Base-by-base conservation (phyloP, 2,329 filamentous ascomycete genomes). In the Aspergillus costaricaensis region DNA sequence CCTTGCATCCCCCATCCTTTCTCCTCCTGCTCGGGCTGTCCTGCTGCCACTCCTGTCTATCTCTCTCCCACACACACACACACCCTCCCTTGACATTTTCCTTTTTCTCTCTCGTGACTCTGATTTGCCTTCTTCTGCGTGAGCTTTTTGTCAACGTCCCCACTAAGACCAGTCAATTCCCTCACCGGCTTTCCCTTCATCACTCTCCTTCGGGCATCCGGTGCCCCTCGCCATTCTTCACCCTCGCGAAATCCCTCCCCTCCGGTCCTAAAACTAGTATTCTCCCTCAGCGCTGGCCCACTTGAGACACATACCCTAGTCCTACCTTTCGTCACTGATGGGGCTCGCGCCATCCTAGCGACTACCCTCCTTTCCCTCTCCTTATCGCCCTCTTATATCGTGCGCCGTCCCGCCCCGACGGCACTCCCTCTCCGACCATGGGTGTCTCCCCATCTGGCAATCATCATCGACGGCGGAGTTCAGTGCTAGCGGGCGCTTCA, bases 401-500 rank as follows among this genome's bases (percentile, higher is more conserved):
- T n/a, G 21, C 36, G 32, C 36, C 53, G 36, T 51, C 53, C 53
- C 53, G 38, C 41, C 17, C 32, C 53, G n/a, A 17, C 32, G 53
- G 32, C 12, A 25, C 51, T 38, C 19, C 51, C 51, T 39, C 30
- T 47, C 56, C 51, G 61, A 74, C 47, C 51, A 77, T 77, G 75
- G 73, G 72, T 55, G 63, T 75, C 56, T 68, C 72, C 27, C 65
- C 72, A 50, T 69, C 70, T 47, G 66, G 69, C 47, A 73, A 67
- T 58, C 75, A 77, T 59, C 75, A 77, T 64, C 72, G 75, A 61
- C 72, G 75, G 63, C 74, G 75, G 57, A 77, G 75, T 65, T 77
- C 75, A 51, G 68, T 75, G 52, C 66, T 77, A 55, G 72, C 74
- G 32, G 69, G 67, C 49, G 58, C 86, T 5, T 78, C 83, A 5